Evolutionary conservation across 2,329 filamentous ascomycete species (phyloP).

Genomic region (Raffaelea deltoideospora): DNA sequence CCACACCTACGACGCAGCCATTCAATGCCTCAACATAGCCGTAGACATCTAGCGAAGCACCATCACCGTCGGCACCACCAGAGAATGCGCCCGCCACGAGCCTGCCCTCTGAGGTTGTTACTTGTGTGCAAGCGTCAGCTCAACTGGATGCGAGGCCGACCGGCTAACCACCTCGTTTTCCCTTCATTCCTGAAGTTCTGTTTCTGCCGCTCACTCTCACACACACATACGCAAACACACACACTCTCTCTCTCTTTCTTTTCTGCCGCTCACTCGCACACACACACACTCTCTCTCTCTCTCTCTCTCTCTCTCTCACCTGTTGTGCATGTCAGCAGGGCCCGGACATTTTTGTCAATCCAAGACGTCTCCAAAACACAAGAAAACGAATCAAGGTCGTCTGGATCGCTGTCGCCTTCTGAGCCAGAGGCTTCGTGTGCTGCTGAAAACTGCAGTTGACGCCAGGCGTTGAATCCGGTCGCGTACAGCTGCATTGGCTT

Average conservation of each 20-base stretch:
- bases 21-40: constrained; percentile 14
- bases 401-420: constrained; percentile 18
- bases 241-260: too few species aligned
- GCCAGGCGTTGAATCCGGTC: constrained; percentile 43
- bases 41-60: too few species aligned
- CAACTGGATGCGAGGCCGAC: too few species aligned
- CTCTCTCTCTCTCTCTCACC: too few species aligned
- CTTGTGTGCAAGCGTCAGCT: too few species aligned
- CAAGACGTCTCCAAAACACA: constrained; percentile 21
- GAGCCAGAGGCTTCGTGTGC: neutral
- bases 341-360: constrained; percentile 19
- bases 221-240: too few species aligned
- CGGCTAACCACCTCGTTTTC: too few species aligned
- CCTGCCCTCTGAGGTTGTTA: constrained; percentile 1
- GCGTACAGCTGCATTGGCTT: constrained; percentile 38
- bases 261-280: too few species aligned
- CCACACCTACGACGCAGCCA: constrained; percentile 16
- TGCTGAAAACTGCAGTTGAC: constrained; percentile 30
- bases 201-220: too few species aligned
- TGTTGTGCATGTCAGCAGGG: constrained; percentile 28
- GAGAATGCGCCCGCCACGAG: neutral
- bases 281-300: too few species aligned
- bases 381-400: constrained; percentile 30
- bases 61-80: too few species aligned
- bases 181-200: too few species aligned